Evolutionary conservation across 495 filamentous ascomycete species (phyloP).

Genomic region (Annulohypoxylon stygium): DNA sequence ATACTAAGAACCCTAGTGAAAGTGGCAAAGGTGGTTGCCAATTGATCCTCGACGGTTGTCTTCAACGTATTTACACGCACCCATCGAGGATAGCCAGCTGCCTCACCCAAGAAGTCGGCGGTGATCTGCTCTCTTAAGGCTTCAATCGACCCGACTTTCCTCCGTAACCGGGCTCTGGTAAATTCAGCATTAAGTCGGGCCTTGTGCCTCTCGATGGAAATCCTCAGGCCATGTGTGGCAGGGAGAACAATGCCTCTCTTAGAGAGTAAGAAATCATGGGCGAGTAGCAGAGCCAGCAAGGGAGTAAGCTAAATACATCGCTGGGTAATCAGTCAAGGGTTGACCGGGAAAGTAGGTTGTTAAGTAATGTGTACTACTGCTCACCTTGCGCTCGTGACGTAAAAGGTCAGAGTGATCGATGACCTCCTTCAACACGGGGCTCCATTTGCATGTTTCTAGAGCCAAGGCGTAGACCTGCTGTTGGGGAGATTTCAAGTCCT

Average conservation of each 20-base stretch:
- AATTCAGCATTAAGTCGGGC: constrained; percentile 84
- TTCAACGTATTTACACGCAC: constrained; percentile 86
- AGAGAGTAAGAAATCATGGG: constrained; percentile 86
- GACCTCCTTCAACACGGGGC: constrained; percentile 83
- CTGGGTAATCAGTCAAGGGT: constrained; percentile 26
- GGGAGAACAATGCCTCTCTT: constrained; percentile 85
- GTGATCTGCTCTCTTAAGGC: constrained; percentile 71
- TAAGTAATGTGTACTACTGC: constrained; percentile 17
- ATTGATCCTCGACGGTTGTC: constrained; percentile 74
- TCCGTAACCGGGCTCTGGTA: constrained; percentile 77
- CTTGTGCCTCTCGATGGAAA: constrained; percentile 83
- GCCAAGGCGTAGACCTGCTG: constrained; percentile 88
- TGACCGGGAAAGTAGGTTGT: not conserved
- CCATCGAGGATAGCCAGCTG: constrained; percentile 79
- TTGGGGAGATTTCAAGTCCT: constrained; percentile 77
- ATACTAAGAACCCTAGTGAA: constrained; percentile 67
- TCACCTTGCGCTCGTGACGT: constrained; percentile 83
- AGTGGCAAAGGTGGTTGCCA: constrained; percentile 74
- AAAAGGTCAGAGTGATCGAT: constrained; percentile 81
- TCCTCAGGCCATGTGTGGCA: constrained; percentile 78
- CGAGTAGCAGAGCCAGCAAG: constrained; percentile 80
- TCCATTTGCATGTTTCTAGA: constrained; percentile 91
- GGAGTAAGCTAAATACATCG: constrained; percentile 78
- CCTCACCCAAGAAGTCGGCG: constrained; percentile 49
- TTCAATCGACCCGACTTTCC: constrained; percentile 73